Evolutionary conservation across 2,329 filamentous ascomycete species (phyloP), one percentile per base, ranked within the genome.

Genomic region (Colletotrichum agaves): DNA sequence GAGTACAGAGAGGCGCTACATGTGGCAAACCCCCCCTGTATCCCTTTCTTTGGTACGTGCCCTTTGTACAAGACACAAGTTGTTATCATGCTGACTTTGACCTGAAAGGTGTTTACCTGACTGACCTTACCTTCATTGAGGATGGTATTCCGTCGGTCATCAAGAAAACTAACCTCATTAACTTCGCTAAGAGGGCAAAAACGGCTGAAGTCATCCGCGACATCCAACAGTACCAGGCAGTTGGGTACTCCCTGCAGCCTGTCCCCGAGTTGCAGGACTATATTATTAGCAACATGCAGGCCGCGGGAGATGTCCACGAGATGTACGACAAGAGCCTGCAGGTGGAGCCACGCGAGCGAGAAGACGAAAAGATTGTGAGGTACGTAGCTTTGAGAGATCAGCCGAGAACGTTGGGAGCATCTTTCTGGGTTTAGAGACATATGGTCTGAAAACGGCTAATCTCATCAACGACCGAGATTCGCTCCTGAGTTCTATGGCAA

Each of bases 301-400:
- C 91, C 33, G 95, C 96, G 4, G 93, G 94, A 59, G 95, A 98
- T 78, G 96, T 99, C 71, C 94, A 98, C 79, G 95, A 98, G 84
- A 98, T 98, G 96, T 99, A 98, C 83, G 94, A 98, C 80, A 94
- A 94, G 85, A 97, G 94, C 82, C 84, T 99, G 81, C 87, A 91
- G 75, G 90, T 99, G 69, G 96, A 99, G 79, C 96, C 96, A 70
- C 88, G 96, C 75, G 96, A 99, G 83, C 88, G 96, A 75, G 96
- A 99, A 83, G 96, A 99, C 77, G 96, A 99, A 83, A 98, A 98
- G 87, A 98, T 99, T 85, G 95, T 97, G 78, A 97, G 96, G 94
- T 97, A 90, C 75, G 88, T 85, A 71, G 59, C 74, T 71, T 72
- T 74, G 66, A 72, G 70, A 70, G 69, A 74, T 63, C 73, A 73